These are phyloP conservation scores for Aspergillus sclerotioniger DNA, from an alignment of 495 filamentous ascomycete genomes.

Conservation along the genomic window DNA sequence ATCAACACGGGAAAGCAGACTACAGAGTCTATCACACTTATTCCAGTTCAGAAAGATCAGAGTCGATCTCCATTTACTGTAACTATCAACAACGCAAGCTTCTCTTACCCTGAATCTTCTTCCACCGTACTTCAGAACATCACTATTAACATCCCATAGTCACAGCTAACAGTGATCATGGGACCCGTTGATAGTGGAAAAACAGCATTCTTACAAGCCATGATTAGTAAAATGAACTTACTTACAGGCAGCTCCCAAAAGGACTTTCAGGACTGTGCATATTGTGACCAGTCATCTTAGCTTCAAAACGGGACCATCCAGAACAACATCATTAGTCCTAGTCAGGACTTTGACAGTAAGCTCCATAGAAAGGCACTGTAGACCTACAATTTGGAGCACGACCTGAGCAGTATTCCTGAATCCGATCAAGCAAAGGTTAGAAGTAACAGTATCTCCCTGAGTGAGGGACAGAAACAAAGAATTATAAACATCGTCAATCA, in stretches of 20 bases:
- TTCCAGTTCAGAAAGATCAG: background rate
- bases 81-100: background rate
- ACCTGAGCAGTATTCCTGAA: background rate
- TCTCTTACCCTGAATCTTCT: background rate
- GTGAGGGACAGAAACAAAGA: background rate
- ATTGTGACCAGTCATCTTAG: background rate
- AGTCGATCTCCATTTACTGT: background rate
- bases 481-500: background rate
- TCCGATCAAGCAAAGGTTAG: background rate
- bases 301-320: background rate
- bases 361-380: background rate
- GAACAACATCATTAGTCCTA: background rate
- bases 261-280: background rate
- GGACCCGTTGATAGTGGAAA: background rate
- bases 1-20: background rate
- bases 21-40: background rate
- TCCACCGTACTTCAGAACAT: background rate
- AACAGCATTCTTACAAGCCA: background rate
- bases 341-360: background rate
- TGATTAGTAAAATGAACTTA: background rate
- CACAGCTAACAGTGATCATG: background rate
- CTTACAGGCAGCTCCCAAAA: background rate
- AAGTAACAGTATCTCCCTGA: background rate
- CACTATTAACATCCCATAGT: background rate
- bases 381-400: background rate